Evolutionary conservation across 2,329 filamentous ascomycete genomes (phyloP).

Genomic region (Hyphodiscus sp.): DNA sequence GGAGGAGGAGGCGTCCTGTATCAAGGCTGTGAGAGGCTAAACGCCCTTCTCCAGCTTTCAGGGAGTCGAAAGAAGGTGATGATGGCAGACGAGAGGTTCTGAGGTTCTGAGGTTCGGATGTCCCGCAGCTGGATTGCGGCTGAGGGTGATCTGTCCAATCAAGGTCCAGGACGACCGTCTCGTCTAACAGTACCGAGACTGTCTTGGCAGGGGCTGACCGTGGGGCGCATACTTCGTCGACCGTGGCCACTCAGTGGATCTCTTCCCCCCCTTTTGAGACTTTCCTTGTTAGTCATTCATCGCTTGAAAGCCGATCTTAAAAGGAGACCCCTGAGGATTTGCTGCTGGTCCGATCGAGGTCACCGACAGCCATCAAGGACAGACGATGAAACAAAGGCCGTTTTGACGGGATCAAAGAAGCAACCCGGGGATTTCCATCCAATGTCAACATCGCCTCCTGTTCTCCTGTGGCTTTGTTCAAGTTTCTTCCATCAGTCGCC

Average conservation of each 20-base stretch:
- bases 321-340: background rate
- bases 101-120: too few species aligned
- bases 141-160: constrained; percentile 6
- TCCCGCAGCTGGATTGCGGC: background rate
- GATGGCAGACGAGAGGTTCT: background rate
- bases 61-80: background rate
- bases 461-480: background rate
- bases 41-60: background rate
- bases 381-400: constrained; percentile 7
- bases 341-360: constrained; percentile 5
- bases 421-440: background rate
- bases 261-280: background rate
- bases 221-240: background rate
- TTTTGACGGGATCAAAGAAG: constrained; percentile 11
- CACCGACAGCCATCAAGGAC: background rate
- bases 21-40: background rate
- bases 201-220: constrained; percentile 3
- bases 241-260: background rate
- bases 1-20: background rate
- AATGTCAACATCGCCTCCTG: background rate
- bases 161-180: constrained; percentile 4
- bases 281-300: constrained; percentile 5
- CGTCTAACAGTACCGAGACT: constrained; percentile 10
- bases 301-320: constrained; percentile 9
- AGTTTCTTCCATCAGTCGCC: background rate